Evolutionary conservation across 768 basidiomycete genomes (phyloP).

Genomic region (Leccinellum luteum): DNA sequence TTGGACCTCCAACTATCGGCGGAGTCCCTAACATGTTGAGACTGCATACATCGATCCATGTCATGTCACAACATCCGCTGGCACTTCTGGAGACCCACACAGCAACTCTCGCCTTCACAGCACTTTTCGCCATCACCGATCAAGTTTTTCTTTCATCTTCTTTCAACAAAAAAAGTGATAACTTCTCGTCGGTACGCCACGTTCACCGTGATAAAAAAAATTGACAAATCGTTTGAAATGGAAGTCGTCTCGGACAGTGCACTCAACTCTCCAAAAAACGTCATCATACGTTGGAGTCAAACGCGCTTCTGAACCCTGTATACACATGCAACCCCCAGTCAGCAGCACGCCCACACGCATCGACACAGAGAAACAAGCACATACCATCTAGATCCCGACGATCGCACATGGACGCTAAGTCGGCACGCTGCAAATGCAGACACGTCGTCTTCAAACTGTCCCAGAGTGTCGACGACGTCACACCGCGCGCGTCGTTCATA

Average conservation of each 20-base stretch:
- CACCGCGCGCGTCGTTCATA: conserved; percentile 56
- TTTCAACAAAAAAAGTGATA: background rate
- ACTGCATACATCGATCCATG: too few species aligned
- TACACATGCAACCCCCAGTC: background rate
- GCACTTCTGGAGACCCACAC: too few species aligned
- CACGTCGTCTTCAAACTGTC: conserved; percentile 83
- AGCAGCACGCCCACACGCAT: background rate
- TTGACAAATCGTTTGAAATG: background rate
- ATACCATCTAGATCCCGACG: conserved; percentile 63
- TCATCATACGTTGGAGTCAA: background rate
- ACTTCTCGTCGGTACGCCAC: background rate
- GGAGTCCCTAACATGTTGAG: too few species aligned
- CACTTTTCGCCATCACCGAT: background rate
- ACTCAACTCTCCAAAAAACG: background rate
- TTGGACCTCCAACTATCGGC: too few species aligned
- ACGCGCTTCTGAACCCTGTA: conserved; percentile 16
- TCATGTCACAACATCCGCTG: too few species aligned
- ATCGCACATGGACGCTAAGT: conserved; percentile 75
- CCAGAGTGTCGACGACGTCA: conserved; percentile 81
- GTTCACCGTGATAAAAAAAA: background rate
- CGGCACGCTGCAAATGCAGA: conserved; percentile 73
- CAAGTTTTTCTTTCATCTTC: background rate
- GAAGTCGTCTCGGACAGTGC: background rate
- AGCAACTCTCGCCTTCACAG: background rate
- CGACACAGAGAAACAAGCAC: conserved; percentile 14